Evolutionary conservation across 495 filamentous ascomycete species (phyloP).

Genomic region (Talaromyces stipitatus): DNA sequence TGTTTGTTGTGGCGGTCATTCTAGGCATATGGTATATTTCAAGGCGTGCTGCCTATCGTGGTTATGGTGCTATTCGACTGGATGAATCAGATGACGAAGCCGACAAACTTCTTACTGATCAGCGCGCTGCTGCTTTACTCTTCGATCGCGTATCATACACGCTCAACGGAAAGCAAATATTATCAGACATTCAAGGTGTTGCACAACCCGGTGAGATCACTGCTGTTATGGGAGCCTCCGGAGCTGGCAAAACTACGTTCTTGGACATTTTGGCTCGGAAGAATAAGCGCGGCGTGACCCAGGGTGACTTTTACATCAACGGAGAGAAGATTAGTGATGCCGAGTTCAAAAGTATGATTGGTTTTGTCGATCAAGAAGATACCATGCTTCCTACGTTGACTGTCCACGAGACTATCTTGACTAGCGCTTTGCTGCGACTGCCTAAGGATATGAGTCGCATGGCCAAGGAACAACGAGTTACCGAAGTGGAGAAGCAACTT

Average conservation of each 20-base stretch:
- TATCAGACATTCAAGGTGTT: conserved; percentile 71
- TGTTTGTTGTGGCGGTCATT: conserved; percentile 83
- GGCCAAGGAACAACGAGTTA: conserved; percentile 81
- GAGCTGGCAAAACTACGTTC: conserved; percentile 96
- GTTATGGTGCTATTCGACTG: conserved; percentile 67
- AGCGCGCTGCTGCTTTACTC: conserved; percentile 81
- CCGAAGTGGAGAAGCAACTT: conserved; percentile 90
- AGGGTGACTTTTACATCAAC: conserved; percentile 87
- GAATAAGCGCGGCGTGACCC: conserved; percentile 80
- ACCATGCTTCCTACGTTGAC: conserved; percentile 96
- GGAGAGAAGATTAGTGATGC: conserved; percentile 80
- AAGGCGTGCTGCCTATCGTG: conserved; percentile 52
- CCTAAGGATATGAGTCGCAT: conserved; percentile 81
- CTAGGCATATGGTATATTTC: conserved; percentile 85
- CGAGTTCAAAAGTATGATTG: conserved; percentile 84
- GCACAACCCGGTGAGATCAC: conserved; percentile 86
- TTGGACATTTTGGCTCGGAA: conserved; percentile 94
- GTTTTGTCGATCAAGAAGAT: conserved; percentile 97
- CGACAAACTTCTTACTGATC: conserved; percentile 76
- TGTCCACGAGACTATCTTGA: conserved; percentile 96
- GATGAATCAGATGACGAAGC: conserved; percentile 89
- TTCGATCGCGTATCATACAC: conserved; percentile 85
- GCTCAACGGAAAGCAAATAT: conserved; percentile 80
- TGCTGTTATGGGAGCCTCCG: conserved; percentile 97
- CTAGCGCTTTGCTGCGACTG: conserved; percentile 82